Evolutionary conservation across 108 stramenopile genomes (phyloP), one percentile per base, ranked within the genome.

Genomic region (Fragilariopsis cylindrus): DNA sequence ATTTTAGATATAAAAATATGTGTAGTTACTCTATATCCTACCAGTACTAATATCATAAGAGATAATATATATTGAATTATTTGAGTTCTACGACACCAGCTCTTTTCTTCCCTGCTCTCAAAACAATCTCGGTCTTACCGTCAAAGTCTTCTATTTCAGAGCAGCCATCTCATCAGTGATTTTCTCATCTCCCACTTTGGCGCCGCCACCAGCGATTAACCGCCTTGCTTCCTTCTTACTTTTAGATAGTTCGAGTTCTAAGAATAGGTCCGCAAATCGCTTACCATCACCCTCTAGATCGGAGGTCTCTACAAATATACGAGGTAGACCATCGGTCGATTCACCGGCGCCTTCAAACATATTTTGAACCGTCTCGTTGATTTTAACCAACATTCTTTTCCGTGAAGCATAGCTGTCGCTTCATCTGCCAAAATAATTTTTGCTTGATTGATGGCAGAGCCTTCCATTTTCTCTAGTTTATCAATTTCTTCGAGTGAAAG

Each of bases 351-450:
- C 84, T 46, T 79, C 75, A 71, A 98, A 98, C 80, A 99, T 89
- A 48, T 72, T 84, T 72, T 91, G 72, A 48, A 89, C 81, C 2
- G 98, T 97, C 50, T 95, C 86, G 67, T 97, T 95, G 67, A 98
- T 98, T 44, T 74, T 63, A 6, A 50, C 63, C 46, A 98, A 69
- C 96, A 94, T 3, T 92, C 93, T 30, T 81, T 50, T 6, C 99
- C 99, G 76, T 98, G 98, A 69, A 98, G 84, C 81, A 98, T 69
- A 4, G 88, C 85, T 44, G 97, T 98, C 5, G 97, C 94, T 69
- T 97, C 96, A 70, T 98, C 97, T 3, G 99, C 99, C 70, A 99
- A 88, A 9, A 97, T 81, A 72, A 93, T 78, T 81, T 99, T 98
- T 58, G 96, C 97, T 74, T 95, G 83, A 71, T 98, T 98, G 53